Conservation (phyloP, 306 rosid species). For the Crotalaria pallida region DNA sequence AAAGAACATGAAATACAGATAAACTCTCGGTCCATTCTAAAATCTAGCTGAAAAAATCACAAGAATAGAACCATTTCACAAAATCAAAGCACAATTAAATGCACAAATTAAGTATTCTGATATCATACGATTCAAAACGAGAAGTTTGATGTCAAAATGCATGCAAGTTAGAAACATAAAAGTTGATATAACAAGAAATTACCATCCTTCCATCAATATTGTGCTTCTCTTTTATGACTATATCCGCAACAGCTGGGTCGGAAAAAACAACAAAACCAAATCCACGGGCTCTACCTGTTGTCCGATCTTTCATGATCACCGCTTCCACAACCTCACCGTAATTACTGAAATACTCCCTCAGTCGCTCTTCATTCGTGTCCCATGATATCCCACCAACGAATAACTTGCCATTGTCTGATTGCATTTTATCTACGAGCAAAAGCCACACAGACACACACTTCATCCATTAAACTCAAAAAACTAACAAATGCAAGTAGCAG, state of each 20-base stretch:
- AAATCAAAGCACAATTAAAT: slow-evolving; percentile 22
- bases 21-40: slow-evolving; percentile 10
- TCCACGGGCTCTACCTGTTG: slow-evolving; percentile 97
- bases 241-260: slow-evolving; percentile 73
- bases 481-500: slow-evolving; percentile 34
- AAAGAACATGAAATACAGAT: neutral
- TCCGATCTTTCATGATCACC: slow-evolving; percentile 99
- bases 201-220: slow-evolving; percentile 98
- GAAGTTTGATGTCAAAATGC: too few species aligned
- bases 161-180: neutral
- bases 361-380: slow-evolving; percentile 98
- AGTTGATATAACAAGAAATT: slow-evolving; percentile 24
- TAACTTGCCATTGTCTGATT: slow-evolving; percentile 91
- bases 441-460: slow-evolving; percentile 1
- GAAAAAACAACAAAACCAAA: slow-evolving; percentile 91
- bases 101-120: neutral
- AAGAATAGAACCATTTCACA: slow-evolving; percentile 7
- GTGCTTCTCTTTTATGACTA: slow-evolving; percentile 86
- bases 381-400: slow-evolving; percentile 97
- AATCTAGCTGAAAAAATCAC: slow-evolving; percentile 15
- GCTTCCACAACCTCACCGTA: slow-evolving; percentile 96
- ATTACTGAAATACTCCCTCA: slow-evolving; percentile 77
- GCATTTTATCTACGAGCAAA: slow-evolving; percentile 77
- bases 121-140: slow-evolving; percentile 13
- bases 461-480: slow-evolving; percentile 35